Percentiles rank a stretch among this genome's conserved stretches.
These are phyloP conservation scores for Trichoderma sp. DNA, from an alignment of 2,329 filamentous ascomycete genomes.

Conservation along the genomic window DNA sequence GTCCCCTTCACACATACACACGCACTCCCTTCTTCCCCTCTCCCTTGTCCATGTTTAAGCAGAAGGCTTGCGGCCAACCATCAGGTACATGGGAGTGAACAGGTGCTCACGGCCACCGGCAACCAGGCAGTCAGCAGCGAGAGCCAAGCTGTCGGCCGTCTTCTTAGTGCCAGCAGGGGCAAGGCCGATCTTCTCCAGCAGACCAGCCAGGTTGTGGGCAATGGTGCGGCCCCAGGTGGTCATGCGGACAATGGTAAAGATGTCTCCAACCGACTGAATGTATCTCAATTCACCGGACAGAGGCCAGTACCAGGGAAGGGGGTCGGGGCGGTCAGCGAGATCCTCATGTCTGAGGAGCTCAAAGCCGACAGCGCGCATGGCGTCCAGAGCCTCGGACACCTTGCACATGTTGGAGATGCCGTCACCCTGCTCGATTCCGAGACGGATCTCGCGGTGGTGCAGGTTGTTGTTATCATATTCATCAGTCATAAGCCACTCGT, in stretches of 20 bases:
- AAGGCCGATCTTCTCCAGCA: conserved; percentile 70
- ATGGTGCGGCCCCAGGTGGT: conserved; percentile 75
- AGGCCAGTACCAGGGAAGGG: conserved; percentile 20
- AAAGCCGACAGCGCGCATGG: conserved; percentile 83
- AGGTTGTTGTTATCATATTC: conserved; percentile 84
- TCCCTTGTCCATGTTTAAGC: conserved; percentile 4
- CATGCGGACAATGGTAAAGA: conserved; percentile 84
- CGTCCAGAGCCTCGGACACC: conserved; percentile 71
- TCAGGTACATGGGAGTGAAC: conserved; percentile 99
- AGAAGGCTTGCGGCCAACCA: conserved; percentile 82
- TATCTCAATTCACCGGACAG: conserved; percentile 64
- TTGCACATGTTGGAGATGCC: conserved; percentile 94
- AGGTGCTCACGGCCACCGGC: conserved; percentile 83
- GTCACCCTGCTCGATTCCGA: conserved; percentile 88
- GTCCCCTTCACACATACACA: not conserved
- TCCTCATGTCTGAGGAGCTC: conserved; percentile 58
- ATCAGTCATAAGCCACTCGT: conserved; percentile 97
- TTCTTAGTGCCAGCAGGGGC: conserved; percentile 85
- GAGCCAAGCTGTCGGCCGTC: conserved; percentile 85
- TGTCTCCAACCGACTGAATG: conserved; percentile 73
- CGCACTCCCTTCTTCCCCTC: not conserved
- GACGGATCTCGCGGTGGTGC: conserved; percentile 78
- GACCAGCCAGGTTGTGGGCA: conserved; percentile 73
- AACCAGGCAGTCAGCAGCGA: conserved; percentile 80
- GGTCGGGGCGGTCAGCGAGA: conserved; percentile 50